A percentile compares a stretch with the other conserved stretches of the same genome.
Evolutionary conservation across 176 grass and related monocot species (phyloP).

Genomic region (Poa pratensis): DNA sequence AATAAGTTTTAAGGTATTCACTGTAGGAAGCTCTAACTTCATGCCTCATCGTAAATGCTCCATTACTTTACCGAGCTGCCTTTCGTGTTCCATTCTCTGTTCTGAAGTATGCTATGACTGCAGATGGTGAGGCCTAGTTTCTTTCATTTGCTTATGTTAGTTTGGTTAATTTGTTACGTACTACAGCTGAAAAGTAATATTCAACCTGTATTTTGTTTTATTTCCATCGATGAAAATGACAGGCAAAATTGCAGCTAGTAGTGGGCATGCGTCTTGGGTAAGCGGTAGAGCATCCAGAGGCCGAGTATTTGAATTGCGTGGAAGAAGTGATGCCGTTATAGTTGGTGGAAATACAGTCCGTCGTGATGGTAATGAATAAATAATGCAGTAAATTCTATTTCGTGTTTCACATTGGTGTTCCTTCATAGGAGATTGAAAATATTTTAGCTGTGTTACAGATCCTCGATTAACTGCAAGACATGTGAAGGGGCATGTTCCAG

Average conservation of each 20-base stretch:
- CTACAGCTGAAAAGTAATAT: not conserved
- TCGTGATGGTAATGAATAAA: slow-evolving; percentile 63
- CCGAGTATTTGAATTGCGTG: slow-evolving; percentile 93
- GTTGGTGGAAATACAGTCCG: slow-evolving; percentile 96
- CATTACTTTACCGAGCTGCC: slow-evolving; percentile 89
- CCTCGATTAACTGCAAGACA: slow-evolving; percentile 92
- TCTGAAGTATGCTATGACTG: slow-evolving; percentile 98
- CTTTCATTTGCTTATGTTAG: slow-evolving; percentile 11
- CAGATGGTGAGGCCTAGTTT: slow-evolving; percentile 70
- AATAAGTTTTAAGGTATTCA: slow-evolving; percentile 42
- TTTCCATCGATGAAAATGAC: slow-evolving; percentile 29
- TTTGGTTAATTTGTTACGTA: slow-evolving; percentile 1
- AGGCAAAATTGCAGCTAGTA: slow-evolving; percentile 99
- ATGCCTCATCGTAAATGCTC: slow-evolving; percentile 93
- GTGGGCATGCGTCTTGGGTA: slow-evolving; percentile 92
- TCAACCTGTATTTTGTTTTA: not conserved
- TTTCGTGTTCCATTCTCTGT: slow-evolving; percentile 83
- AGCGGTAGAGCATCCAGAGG: slow-evolving; percentile 89
- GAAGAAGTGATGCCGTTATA: slow-evolving; percentile 96
- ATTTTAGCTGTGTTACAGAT: slow-evolving; percentile 67
- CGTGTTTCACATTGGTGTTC: not conserved
- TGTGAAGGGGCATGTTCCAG: slow-evolving; percentile 79
- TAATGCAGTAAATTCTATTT: slow-evolving; percentile 37
- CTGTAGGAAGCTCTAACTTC: slow-evolving; percentile 83
- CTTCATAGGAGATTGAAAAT: slow-evolving; percentile 40